Conservation (phyloP, 345 rosid genomes). For the Mangifera indica region DNA sequence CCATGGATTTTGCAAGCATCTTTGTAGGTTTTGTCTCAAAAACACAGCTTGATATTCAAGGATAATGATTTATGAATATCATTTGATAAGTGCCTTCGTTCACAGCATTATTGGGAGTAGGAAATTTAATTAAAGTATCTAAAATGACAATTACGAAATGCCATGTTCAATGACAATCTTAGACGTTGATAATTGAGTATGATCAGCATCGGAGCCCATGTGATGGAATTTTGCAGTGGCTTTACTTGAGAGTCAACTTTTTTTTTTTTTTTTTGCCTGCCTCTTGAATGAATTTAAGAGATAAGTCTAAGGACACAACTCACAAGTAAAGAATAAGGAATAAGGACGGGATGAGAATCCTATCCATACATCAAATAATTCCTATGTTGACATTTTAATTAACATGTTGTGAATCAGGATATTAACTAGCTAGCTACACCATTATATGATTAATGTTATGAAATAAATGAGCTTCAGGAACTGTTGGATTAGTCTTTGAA, state of each 20-base stretch:
- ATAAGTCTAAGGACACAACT: not conserved
- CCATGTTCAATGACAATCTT: not conserved
- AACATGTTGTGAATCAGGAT: no score
- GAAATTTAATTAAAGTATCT: not conserved
- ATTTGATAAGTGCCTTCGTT: no score
- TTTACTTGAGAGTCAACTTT: not conserved
- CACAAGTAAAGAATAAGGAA: not conserved
- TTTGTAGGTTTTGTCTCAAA: no score
- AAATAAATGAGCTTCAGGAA: not conserved
- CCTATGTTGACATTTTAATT: conserved; percentile 11
- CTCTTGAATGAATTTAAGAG: conserved; percentile 11
- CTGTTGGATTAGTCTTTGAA: not conserved
- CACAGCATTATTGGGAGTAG: no score
- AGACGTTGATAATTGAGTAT: not conserved
- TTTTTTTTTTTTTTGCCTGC: no score
- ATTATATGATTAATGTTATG: no score
- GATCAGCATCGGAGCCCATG: not conserved
- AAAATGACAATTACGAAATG: not conserved
- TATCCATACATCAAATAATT: not conserved
- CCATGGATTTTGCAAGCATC: no score
- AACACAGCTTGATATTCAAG: no score
- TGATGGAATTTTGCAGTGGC: not conserved
- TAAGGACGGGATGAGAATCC: conserved; percentile 1
- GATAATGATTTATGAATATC: no score
- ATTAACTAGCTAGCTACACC: no score